Evolutionary conservation across 306 rosid genomes (phyloP).

Genomic region (Quercus alba): DNA sequence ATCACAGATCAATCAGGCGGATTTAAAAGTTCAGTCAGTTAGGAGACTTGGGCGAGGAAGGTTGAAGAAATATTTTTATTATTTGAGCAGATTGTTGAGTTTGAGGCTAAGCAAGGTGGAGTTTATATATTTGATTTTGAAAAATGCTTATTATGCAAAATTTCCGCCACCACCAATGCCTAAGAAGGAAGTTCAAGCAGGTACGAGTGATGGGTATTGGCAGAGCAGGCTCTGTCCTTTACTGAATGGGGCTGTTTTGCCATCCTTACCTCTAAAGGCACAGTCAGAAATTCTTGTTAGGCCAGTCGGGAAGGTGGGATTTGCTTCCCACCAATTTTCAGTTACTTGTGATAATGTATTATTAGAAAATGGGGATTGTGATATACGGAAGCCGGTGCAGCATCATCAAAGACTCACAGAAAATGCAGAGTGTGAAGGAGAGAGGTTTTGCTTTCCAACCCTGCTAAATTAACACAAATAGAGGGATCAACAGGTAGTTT

Average conservation of each 20-base stretch:
- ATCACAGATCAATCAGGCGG: slow-evolving; percentile 76
- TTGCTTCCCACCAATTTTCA: too few species aligned
- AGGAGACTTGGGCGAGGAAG: slow-evolving; percentile 71
- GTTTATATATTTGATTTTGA: too few species aligned
- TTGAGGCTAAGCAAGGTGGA: slow-evolving; percentile 89
- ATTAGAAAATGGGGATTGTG: slow-evolving; percentile 71
- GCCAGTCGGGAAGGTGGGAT: too few species aligned
- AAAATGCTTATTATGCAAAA: too few species aligned
- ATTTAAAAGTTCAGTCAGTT: slow-evolving; percentile 62
- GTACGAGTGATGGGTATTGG: too few species aligned
- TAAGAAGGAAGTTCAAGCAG: too few species aligned
- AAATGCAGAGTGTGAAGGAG: slow-evolving; percentile 46
- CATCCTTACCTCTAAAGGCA: too few species aligned
- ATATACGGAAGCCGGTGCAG: slow-evolving; percentile 68
- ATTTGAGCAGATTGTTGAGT: slow-evolving; percentile 68
- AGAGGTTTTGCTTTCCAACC: slow-evolving; percentile 36
- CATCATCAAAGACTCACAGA: slow-evolving; percentile 44
- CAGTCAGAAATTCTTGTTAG: too few species aligned
- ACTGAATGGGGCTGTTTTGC: too few species aligned
- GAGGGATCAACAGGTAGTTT: background rate
- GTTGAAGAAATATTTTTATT: slow-evolving; percentile 66
- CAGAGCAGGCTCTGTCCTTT: too few species aligned
- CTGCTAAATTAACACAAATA: slow-evolving; percentile 46
- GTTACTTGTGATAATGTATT: too few species aligned
- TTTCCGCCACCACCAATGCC: too few species aligned